Conservation (phyloP, 305 asterid species). For the Ajuga reptans region DNA sequence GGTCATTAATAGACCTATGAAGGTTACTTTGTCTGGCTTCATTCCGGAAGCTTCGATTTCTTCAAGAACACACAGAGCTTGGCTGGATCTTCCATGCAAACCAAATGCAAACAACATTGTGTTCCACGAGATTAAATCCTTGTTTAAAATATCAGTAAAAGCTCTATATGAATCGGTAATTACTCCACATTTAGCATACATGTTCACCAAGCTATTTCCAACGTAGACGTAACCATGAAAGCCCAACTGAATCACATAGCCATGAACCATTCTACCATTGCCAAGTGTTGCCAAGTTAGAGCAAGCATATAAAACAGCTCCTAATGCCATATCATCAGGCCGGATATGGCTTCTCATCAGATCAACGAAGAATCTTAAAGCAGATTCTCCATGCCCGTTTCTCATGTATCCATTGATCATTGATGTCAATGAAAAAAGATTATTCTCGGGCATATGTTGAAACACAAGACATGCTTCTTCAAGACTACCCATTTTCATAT, state of each 20-base stretch:
- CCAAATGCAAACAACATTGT: conserved; percentile 64
- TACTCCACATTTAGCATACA: conserved; percentile 83
- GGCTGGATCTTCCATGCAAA: conserved; percentile 44
- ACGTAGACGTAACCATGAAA: conserved; percentile 39
- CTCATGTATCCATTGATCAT: conserved; percentile 49
- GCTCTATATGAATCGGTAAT: conserved; percentile 37
- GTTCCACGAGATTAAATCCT: conserved; percentile 69
- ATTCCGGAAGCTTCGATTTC: conserved; percentile 38
- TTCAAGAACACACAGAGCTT: conserved; percentile 39
- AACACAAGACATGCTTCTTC: conserved; percentile 36
- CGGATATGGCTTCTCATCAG: conserved; percentile 28
- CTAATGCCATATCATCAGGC: conserved; percentile 57
- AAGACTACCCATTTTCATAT: conserved; percentile 50
- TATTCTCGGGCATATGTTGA: conserved; percentile 33
- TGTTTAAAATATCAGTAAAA: conserved; percentile 36
- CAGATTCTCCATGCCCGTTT: conserved; percentile 44
- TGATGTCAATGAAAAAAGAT: conserved; percentile 58
- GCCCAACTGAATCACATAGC: conserved; percentile 38
- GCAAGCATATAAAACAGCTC: conserved; percentile 65
- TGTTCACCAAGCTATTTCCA: conserved; percentile 54
- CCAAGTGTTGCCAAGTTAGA: conserved; percentile 42
- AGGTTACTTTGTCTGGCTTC: conserved; percentile 67
- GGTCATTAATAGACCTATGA: conserved; percentile 65
- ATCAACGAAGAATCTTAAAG: conserved; percentile 34
- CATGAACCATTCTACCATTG: conserved; percentile 55